phyloP scores from a whole-genome alignment of 768 basidiomycete species.

The Phanerodontia chrysosporium region DNA sequence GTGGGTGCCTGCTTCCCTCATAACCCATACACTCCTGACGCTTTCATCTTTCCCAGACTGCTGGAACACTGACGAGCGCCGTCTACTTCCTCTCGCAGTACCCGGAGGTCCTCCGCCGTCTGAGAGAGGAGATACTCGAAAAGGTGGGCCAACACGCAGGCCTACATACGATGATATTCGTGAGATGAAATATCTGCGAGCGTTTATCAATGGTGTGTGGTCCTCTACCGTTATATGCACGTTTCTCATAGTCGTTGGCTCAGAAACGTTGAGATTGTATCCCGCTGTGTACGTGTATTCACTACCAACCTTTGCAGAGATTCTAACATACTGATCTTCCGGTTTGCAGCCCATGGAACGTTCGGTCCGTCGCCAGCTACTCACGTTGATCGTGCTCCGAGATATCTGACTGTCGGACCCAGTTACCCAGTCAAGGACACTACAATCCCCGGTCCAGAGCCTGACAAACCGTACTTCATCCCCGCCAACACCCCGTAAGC shows the following conservation, averaged over 20 bases:
- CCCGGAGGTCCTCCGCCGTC: slow-evolving; percentile 25
- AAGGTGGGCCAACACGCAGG: slow-evolving; percentile 23
- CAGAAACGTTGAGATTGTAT: slow-evolving; percentile 41
- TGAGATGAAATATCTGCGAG: slow-evolving; percentile 32
- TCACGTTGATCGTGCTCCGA: background rate
- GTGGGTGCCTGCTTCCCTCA: slow-evolving; percentile 9
- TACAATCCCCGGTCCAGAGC: slow-evolving; percentile 17
- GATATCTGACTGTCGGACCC: background rate
- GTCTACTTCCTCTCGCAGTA: slow-evolving; percentile 30
- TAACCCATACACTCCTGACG: background rate
- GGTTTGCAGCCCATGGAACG: slow-evolving; percentile 22
- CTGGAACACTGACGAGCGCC: slow-evolving; percentile 28
- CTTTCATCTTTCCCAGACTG: slow-evolving; percentile 19
- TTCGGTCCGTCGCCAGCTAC: slow-evolving; percentile 14
- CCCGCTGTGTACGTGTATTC: slow-evolving; percentile 25
- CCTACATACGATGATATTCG: slow-evolving; percentile 31
- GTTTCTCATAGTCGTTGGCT: background rate
- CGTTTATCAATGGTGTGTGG: slow-evolving; percentile 31
- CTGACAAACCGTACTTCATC: slow-evolving; percentile 25
- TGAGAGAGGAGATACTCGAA: slow-evolving; percentile 31
- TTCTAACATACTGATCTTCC: background rate
- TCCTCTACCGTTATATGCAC: background rate
- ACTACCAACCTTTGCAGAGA: background rate
- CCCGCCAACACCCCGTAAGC: slow-evolving; percentile 24
- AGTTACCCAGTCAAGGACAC: slow-evolving; percentile 22